Conservation (phyloP, 306 rosid species). For the Corylus avellana region DNA sequence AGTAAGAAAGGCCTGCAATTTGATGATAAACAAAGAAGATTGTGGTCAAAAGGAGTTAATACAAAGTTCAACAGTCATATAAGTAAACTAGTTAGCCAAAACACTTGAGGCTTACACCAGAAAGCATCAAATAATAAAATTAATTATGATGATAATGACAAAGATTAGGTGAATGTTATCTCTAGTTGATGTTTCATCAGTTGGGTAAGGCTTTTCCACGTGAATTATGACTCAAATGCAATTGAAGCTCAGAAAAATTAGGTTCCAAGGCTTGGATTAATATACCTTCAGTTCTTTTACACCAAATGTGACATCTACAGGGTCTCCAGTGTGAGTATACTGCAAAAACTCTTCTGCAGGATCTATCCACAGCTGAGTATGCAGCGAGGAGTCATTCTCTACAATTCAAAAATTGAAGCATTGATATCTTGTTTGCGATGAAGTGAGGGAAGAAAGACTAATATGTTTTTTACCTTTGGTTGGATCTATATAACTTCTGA, state of each 20-base stretch:
- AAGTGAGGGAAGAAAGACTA: constrained; percentile 17
- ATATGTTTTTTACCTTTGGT: constrained; percentile 62
- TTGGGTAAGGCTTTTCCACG: background rate
- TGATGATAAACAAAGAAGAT: constrained; percentile 18
- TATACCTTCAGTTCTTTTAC: constrained; percentile 92
- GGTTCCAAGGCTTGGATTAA: constrained; percentile 21
- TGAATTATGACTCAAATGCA: background rate
- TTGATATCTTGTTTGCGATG: constrained; percentile 24
- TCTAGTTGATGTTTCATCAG: constrained; percentile 1
- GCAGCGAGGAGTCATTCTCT: constrained; percentile 79
- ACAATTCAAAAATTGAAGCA: constrained; percentile 26
- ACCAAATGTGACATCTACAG: constrained; percentile 87
- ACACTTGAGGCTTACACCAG: background rate
- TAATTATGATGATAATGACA: constrained; percentile 8
- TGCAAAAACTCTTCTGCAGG: constrained; percentile 90
- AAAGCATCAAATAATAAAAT: constrained; percentile 2
- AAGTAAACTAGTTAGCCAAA: background rate
- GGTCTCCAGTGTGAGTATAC: constrained; percentile 79
- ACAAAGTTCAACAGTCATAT: background rate
- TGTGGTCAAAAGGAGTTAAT: background rate
- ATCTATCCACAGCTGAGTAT: constrained; percentile 97
- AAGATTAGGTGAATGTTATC: constrained; percentile 19
- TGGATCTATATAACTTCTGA: constrained; percentile 92
- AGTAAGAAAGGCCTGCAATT: constrained; percentile 88
- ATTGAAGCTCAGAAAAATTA: background rate